Percentiles rank a stretch among this genome's conserved stretches.
These are phyloP conservation scores for Zostera marina DNA, from an alignment of 116 monocot genomes.

Conservation along the genomic window DNA sequence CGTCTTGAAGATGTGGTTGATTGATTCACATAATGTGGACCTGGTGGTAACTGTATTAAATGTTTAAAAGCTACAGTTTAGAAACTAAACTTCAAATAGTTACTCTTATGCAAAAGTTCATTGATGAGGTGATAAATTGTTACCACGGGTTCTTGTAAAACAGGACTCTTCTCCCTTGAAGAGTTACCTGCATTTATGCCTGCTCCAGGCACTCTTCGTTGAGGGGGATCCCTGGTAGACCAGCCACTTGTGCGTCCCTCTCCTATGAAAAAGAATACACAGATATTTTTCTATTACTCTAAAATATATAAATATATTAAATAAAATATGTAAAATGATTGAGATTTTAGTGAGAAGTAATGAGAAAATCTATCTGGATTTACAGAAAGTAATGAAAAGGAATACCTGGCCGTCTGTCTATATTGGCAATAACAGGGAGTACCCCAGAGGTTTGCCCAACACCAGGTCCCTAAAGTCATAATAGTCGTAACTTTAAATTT, in stretches of 20 bases:
- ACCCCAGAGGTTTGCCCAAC: conserved; percentile 43
- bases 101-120: too few species aligned
- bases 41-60: conserved; percentile 41
- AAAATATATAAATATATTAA: background rate
- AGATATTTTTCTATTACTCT: background rate
- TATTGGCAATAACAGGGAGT: conserved; percentile 14
- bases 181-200: conserved; percentile 48
- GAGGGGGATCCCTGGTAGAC: conserved; percentile 32
- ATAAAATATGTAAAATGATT: background rate
- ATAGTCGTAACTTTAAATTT: background rate
- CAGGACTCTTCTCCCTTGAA: conserved; percentile 55
- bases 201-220: conserved; percentile 32
- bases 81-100: background rate
- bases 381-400: background rate
- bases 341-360: too few species aligned
- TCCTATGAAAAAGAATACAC: conserved; percentile 13
- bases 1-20: conserved; percentile 55
- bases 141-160: conserved; percentile 25
- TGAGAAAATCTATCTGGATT: too few species aligned
- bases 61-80: background rate
- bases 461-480: conserved; percentile 25
- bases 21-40: conserved; percentile 42
- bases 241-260: conserved; percentile 47
- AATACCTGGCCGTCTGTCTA: conserved; percentile 41
- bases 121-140: conserved; percentile 22